phyloP scores from a whole-genome alignment of 2,329 filamentous ascomycete species.

The Penicillium paneum region DNA sequence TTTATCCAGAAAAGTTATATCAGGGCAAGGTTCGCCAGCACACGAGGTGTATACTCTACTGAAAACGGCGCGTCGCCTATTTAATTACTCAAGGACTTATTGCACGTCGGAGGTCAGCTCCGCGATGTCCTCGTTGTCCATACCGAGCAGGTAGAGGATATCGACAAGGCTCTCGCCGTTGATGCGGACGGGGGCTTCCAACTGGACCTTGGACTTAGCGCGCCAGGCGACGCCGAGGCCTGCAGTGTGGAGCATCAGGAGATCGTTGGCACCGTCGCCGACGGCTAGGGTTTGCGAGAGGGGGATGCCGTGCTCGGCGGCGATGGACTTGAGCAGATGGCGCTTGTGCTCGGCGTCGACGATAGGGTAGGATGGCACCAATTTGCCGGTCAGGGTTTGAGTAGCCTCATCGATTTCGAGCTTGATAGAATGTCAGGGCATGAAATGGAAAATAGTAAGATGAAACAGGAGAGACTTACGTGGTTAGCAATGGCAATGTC shows the following conservation, averaged over 20 bases:
- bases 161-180: constrained; percentile 59
- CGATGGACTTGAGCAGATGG: constrained; percentile 54
- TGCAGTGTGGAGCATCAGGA: constrained; percentile 62
- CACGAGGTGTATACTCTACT: background rate
- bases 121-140: constrained; percentile 50
- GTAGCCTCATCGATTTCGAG: constrained; percentile 50
- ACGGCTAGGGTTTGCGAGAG: constrained; percentile 57
- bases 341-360: constrained; percentile 60
- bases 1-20: background rate
- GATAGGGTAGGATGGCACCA: constrained; percentile 54
- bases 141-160: constrained; percentile 57
- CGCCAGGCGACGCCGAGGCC: constrained; percentile 62
- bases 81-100: constrained; percentile 5
- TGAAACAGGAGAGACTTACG: constrained; percentile 41
- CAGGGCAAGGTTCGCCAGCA: background rate
- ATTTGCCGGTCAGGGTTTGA: constrained; percentile 55
- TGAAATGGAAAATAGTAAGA: background rate
- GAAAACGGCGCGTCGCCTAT: background rate
- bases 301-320: constrained; percentile 53
- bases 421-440: constrained; percentile 16
- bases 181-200: constrained; percentile 57
- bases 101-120: constrained; percentile 36
- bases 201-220: constrained; percentile 63
- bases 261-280: constrained; percentile 64
- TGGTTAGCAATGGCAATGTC: constrained; percentile 89